Conservation (phyloP, 1,139 yeast species). For the Debaryomycetaceae sp. region DNA sequence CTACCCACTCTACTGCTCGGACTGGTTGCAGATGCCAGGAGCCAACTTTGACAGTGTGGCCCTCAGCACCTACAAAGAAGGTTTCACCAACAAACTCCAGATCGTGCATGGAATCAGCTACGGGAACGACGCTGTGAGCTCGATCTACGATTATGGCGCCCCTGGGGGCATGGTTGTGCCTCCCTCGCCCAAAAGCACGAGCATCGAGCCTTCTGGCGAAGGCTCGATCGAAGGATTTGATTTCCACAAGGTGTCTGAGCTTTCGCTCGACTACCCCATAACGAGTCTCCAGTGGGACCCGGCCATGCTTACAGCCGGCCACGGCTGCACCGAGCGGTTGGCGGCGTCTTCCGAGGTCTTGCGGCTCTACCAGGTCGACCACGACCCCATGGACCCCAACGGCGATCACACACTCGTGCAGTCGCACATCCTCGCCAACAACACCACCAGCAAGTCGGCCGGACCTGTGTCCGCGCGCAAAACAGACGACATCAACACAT, state of each 20-base stretch:
- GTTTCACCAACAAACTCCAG: constrained; percentile 54
- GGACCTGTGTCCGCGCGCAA: constrained; percentile 5
- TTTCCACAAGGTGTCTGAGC: constrained; percentile 51
- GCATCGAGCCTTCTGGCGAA: constrained; percentile 2
- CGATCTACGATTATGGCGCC: constrained; percentile 1
- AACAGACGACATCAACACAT: constrained; percentile 40
- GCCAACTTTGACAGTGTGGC: constrained; percentile 53
- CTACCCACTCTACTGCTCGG: constrained; percentile 63
- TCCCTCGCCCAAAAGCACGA: neutral
- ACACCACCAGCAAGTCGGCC: constrained; percentile 19
- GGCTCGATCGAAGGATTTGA: constrained; percentile 38
- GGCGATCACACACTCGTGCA: constrained; percentile 32
- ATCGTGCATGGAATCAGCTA: constrained; percentile 41
- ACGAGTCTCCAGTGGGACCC: constrained; percentile 79
- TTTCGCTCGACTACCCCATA: constrained; percentile 58
- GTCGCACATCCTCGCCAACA: constrained; percentile 43
- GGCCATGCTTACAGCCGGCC: constrained; percentile 17
- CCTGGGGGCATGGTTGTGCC: neutral
- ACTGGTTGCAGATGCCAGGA: constrained; percentile 52
- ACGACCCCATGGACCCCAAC: constrained; percentile 25
- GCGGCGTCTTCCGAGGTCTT: constrained; percentile 73
- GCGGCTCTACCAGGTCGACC: constrained; percentile 57
- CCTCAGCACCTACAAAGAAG: constrained; percentile 69
- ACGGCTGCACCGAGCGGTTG: constrained; percentile 38
- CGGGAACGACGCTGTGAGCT: constrained; percentile 18